A percentile compares a stretch with the other conserved stretches of the same genome.
Conservation (phyloP, 495 filamentous ascomycete genomes). For the Aspergillus hancockii region DNA sequence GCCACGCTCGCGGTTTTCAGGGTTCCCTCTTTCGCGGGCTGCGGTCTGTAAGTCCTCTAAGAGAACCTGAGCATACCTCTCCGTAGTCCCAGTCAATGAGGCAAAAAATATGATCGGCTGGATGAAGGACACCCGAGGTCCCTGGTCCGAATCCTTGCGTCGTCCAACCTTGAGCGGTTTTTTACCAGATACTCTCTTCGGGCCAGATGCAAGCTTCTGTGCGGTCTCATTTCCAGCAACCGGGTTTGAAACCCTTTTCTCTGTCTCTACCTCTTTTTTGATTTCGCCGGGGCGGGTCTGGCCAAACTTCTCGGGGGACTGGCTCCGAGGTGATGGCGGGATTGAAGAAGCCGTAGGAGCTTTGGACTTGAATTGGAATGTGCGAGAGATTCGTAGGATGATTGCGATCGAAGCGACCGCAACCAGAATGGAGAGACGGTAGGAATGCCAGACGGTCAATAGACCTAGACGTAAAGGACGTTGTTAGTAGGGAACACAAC, state of each 20-base stretch:
- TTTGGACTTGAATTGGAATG: conserved; percentile 28
- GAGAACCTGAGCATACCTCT: conserved; percentile 62
- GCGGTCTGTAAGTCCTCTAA: conserved; percentile 49
- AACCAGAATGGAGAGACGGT: conserved; percentile 40
- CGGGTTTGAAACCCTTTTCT: conserved; percentile 12
- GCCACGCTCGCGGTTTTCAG: conserved; percentile 33
- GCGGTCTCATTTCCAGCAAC: conserved; percentile 10
- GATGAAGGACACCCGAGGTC: conserved; percentile 41
- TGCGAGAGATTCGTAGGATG: conserved; percentile 29
- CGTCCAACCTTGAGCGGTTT: conserved; percentile 33
- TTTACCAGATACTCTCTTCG: conserved; percentile 43
- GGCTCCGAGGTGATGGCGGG: conserved; percentile 37
- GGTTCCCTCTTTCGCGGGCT: conserved; percentile 30
- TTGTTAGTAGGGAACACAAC: not conserved
- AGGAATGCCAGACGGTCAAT: conserved; percentile 43
- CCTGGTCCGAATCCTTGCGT: conserved; percentile 21
- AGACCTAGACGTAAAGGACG: conserved; percentile 21
- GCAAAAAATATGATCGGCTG: conserved; percentile 87
- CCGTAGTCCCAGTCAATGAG: conserved; percentile 78
- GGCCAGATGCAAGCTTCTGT: conserved; percentile 28
- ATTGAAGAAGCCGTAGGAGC: conserved; percentile 32
- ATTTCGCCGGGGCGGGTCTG: conserved; percentile 9
- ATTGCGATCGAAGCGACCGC: conserved; percentile 26
- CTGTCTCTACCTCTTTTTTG: conserved; percentile 10
- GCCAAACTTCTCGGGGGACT: conserved; percentile 29